Base-by-base conservation (phyloP, 139 green algal genomes). In the Auxenochlorella pyrenoidosa region DNA sequence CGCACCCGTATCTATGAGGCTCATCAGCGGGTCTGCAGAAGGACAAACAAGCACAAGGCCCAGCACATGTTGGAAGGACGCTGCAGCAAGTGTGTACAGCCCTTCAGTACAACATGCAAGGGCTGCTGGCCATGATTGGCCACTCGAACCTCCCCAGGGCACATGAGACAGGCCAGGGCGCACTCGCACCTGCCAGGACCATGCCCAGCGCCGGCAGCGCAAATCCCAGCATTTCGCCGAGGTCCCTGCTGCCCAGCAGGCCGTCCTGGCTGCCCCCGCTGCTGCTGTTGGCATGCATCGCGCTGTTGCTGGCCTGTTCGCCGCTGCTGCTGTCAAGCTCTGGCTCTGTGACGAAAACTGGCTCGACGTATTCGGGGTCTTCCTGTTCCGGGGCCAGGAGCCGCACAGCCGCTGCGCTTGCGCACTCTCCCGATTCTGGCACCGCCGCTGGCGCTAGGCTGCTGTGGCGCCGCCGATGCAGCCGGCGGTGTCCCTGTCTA, bases 11-110 rank as follows among this genome's bases (percentile, higher is more conserved):
- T 96, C 94, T 1, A 97, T 89, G 34, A 97, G 75, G n/a, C 76
- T 93, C 89, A 95, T 95, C 32, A 97, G 79, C 0, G 94, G 94
- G 85, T 97, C 94, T 24, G 92, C 68, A 44, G 21, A 38, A 15
- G 3, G 40, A 5, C 15, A 44, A 24, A 10, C 34, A 30, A 26
- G 68, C 18, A 75, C 0, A 44, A 3, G n/a, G n/a, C n/a, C n/a
- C n/a, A n/a, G n/a, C n/a, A n/a, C n/a, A n/a, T n/a, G n/a, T n/a
- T n/a, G n/a, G n/a, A n/a, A n/a, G n/a, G n/a, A n/a, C n/a, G 22
- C 47, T 54, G 47, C 47, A 54, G 47, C 6, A 6, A 6, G 10
- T 54, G 8, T 10, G 47, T 54, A 10, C 47, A 54, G 10, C 10
- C 47, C 47, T 10, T 54, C 47, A 54, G 47, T 54, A 54, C 47